Evolutionary conservation across 805 yeast species (phyloP).

Genomic region (Debaryomyces maramus): DNA sequence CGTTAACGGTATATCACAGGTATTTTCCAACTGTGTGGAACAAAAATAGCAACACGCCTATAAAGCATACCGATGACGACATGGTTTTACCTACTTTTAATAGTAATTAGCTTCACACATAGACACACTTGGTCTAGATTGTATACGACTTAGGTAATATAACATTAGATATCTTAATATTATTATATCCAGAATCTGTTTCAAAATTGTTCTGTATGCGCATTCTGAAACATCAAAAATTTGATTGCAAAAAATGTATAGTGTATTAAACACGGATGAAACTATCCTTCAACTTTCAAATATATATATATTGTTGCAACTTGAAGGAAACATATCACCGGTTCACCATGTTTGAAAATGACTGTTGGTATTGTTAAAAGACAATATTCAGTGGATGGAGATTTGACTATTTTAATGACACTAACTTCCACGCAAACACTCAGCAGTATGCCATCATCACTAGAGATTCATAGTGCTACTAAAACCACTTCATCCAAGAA

Average conservation of each 20-base stretch:
- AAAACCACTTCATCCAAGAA: background rate
- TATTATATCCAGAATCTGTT: no score
- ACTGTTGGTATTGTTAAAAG: background rate
- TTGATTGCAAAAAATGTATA: background rate
- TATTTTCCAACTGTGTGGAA: conserved; percentile 23
- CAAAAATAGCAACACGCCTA: conserved; percentile 10
- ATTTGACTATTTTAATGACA: conserved; percentile 13
- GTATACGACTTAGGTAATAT: no score
- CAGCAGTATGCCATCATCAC: conserved; percentile 1
- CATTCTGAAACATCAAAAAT: background rate
- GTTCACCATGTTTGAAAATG: background rate
- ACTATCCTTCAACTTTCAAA: background rate
- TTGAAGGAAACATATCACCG: background rate
- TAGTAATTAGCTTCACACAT: background rate
- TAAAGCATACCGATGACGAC: conserved; percentile 9
- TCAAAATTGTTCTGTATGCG: background rate
- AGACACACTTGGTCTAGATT: background rate
- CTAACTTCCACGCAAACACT: conserved; percentile 13
- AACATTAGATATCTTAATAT: no score
- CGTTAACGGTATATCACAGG: conserved; percentile 25
- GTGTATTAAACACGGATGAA: background rate
- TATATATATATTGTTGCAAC: background rate
- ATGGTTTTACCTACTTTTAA: conserved; percentile 8
- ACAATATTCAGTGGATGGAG: conserved; percentile 3
- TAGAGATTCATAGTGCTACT: background rate